Evolutionary conservation across 2,329 filamentous ascomycete species (phyloP), one percentile per base, ranked within the genome.

Genomic region (Penicillium verrucosum): DNA sequence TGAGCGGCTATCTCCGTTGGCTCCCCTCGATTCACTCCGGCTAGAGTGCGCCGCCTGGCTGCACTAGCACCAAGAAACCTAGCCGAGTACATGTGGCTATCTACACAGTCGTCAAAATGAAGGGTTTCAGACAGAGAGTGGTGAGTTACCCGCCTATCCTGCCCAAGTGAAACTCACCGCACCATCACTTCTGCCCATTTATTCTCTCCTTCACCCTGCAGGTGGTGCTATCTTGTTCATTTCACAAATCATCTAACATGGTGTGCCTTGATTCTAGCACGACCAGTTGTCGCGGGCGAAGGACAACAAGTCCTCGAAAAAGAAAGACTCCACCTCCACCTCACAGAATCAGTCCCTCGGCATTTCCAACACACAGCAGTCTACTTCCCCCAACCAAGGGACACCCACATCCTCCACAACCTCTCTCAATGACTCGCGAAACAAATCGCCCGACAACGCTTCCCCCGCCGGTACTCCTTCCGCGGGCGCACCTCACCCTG

Each of bases 71-170:
- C 64, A 61, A 68, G 56, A 64, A 62, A 47, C 32, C 47, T 56
- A 62, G 60, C 59, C 64, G 65, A 72, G 68, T 74, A 72, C 67
- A 73, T 74, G 71, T 67, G 68, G 70, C 61, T 66, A 58, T 63
- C 62, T 65, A 60, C 60, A 62, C 65, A 67, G 59, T 59, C 57
- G 77, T 77, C 78, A 89, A 83, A 78, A 97, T 97, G 93, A 97
- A 96, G 82, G 89, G 91, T 76, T 96, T 97, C 79, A 89, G 92
- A 80, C 91, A 96, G 83, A 90, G 90, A 89, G 92, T 97, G 83
- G 92, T 96, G 86, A 83, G 90, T 86, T 64, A 59, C 51, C 54
- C 47, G 47, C 27, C 46, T 62, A 60, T 52, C 50, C 51, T 55
- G 32, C 43, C 43, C 41, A 30, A 57, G 51, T 56, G 50, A 30